Evolutionary conservation across 208 protist species (phyloP).

Genomic region (Vickermania ingenoplastis): DNA sequence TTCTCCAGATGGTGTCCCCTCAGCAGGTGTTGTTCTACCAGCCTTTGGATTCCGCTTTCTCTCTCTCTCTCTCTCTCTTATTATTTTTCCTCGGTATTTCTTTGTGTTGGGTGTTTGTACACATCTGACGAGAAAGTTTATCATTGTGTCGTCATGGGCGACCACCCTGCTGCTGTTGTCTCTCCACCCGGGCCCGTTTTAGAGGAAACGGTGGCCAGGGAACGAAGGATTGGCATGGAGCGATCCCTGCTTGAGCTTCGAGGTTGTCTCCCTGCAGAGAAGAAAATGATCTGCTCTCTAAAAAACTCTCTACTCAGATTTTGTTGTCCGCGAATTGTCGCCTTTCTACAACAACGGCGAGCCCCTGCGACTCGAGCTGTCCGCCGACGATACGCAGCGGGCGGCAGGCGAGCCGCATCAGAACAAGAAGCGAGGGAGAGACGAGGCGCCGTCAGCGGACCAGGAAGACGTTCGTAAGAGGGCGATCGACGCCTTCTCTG

Average conservation of each 20-base stretch:
- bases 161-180: not conserved
- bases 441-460: too few species aligned
- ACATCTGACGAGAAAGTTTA: not conserved
- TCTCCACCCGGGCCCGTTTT: too few species aligned
- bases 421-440: constrained; percentile 12
- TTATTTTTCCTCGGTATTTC: constrained; percentile 3
- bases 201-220: too few species aligned
- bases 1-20: too few species aligned
- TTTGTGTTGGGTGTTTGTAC: not conserved
- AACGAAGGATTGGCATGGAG: constrained; percentile 49
- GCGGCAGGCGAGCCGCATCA: not conserved
- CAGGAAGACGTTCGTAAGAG: not conserved
- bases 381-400: not conserved
- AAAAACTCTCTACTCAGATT: constrained; percentile 85
- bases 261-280: not conserved
- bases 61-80: too few species aligned
- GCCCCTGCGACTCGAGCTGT: constrained; percentile 46
- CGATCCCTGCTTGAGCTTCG: constrained; percentile 33
- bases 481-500: not conserved
- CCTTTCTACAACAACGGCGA: constrained; percentile 41
- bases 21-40: too few species aligned
- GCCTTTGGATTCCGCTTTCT: too few species aligned
- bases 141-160: not conserved
- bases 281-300: constrained; percentile 35
- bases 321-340: constrained; percentile 77